phyloP scores from a whole-genome alignment of 208 protist genomes.

The Porcisia hertigi region DNA sequence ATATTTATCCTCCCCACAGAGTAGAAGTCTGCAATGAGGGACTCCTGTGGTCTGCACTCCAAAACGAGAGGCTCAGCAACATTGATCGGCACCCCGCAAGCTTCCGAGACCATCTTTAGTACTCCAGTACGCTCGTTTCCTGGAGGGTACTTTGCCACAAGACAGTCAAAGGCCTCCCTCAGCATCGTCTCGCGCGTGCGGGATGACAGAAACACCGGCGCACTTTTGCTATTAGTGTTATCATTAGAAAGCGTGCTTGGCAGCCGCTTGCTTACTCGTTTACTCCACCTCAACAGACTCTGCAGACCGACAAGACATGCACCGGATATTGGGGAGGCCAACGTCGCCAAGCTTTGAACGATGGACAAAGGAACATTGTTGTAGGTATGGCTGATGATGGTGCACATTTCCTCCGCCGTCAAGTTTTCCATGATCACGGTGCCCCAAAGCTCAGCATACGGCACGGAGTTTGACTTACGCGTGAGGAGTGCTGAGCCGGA shows the following conservation, averaged over 20 bases:
- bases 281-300: slow-evolving; percentile 94
- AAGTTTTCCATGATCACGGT: slow-evolving; percentile 76
- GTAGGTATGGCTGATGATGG: slow-evolving; percentile 57
- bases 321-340: slow-evolving; percentile 28
- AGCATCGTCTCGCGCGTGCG: slow-evolving; percentile 89
- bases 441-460: slow-evolving; percentile 82
- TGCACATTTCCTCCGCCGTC: slow-evolving; percentile 56
- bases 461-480: slow-evolving; percentile 63
- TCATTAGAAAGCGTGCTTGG: slow-evolving; percentile 23
- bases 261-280: slow-evolving; percentile 68
- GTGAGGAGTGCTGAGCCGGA: slow-evolving; percentile 56
- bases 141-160: slow-evolving; percentile 70
- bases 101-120: slow-evolving; percentile 47
- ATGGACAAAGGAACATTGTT: slow-evolving; percentile 48
- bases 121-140: slow-evolving; percentile 44
- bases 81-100: slow-evolving; percentile 61
- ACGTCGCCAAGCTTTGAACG: slow-evolving; percentile 43
- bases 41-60: slow-evolving; percentile 67
- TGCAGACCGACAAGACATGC: slow-evolving; percentile 62
- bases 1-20: slow-evolving; percentile 68
- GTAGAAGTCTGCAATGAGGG: slow-evolving; percentile 43
- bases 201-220: slow-evolving; percentile 66
- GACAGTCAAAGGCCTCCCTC: slow-evolving; percentile 94
- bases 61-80: slow-evolving; percentile 69
- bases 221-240: slow-evolving; percentile 19